A percentile compares a stretch with the other conserved stretches of the same genome.
These are phyloP conservation scores for Persicaria maculosa DNA, from an alignment of 148 eudicot species.

Conservation along the genomic window DNA sequence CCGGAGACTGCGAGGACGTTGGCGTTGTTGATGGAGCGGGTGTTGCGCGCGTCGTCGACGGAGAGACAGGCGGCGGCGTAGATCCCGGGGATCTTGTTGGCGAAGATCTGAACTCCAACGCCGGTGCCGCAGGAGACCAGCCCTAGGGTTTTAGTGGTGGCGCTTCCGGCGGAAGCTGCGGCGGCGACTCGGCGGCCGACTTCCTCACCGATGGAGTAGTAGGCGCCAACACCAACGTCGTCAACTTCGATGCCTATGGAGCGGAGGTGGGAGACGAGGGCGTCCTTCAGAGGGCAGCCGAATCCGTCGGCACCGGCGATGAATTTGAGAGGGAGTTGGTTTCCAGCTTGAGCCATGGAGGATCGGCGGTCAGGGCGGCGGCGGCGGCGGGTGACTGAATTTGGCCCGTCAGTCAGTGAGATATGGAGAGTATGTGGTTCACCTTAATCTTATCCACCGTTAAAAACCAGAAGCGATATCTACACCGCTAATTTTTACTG, in stretches of 20 bases:
- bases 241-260: conserved; percentile 65
- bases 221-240: conserved; percentile 68
- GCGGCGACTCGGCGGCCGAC: conserved; percentile 56
- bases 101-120: conserved; percentile 72
- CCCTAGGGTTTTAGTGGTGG: conserved; percentile 38
- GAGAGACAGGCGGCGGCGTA: conserved; percentile 68
- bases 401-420: neutral
- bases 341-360: conserved; percentile 19
- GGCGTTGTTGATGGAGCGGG: conserved; percentile 74
- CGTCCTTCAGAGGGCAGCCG: conserved; percentile 58
- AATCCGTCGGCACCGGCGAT: conserved; percentile 75
- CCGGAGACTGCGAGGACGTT: conserved; percentile 85
- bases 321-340: conserved; percentile 43
- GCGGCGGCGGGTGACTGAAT: neutral
- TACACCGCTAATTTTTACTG: too few species aligned
- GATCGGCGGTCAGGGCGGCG: neutral
- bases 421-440: too few species aligned
- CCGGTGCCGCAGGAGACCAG: conserved; percentile 82
- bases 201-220: conserved; percentile 64
- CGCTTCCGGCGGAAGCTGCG: conserved; percentile 7
- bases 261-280: conserved; percentile 58
- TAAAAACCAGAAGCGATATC: too few species aligned
- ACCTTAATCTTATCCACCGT: too few species aligned
- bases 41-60: conserved; percentile 51
- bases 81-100: conserved; percentile 69